Evolutionary conservation across 352 stramenopile genomes (phyloP).

Genomic region (Paralagenidium karlingii): DNA sequence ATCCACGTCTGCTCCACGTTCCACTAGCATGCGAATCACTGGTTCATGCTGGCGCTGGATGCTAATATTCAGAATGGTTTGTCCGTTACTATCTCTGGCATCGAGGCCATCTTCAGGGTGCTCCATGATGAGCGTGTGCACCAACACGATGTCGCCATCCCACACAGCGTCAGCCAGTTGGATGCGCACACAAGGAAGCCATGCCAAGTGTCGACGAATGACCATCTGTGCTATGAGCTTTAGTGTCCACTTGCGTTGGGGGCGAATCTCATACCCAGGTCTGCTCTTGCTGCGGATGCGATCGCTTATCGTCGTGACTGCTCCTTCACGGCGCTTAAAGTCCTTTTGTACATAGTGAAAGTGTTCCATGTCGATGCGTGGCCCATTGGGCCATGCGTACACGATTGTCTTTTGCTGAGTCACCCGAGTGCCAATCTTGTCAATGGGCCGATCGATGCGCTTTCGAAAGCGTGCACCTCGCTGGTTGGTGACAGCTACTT

Average conservation of each 20-base stretch:
- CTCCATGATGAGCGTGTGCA: constrained; percentile 39
- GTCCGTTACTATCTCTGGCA: constrained; percentile 16
- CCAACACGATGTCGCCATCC: constrained; percentile 66
- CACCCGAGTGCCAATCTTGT: constrained; percentile 15
- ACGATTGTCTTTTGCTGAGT: constrained; percentile 49
- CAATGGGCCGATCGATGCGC: constrained; percentile 7
- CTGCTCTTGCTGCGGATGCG: constrained; percentile 42
- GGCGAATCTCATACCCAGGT: constrained; percentile 45
- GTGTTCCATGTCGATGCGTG: constrained; percentile 50
- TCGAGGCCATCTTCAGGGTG: constrained; percentile 11
- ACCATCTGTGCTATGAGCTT: constrained; percentile 23
- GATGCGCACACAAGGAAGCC: constrained; percentile 41
- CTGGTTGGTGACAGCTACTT: constrained; percentile 2
- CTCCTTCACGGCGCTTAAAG: constrained; percentile 38
- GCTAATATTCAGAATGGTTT: constrained; percentile 51
- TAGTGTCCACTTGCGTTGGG: constrained; percentile 40
- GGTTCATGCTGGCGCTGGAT: constrained; percentile 71
- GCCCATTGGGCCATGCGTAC: constrained; percentile 44
- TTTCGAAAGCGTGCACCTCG: constrained; percentile 12
- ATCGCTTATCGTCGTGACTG: constrained; percentile 37
- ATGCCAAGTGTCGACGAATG: constrained; percentile 48
- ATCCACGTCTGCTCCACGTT: constrained; percentile 53
- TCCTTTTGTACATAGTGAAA: constrained; percentile 56
- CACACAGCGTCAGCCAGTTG: constrained; percentile 54
- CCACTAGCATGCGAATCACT: constrained; percentile 53